Conservation (phyloP, 1,139 yeast species). For the Starmera stellimalicola region DNA sequence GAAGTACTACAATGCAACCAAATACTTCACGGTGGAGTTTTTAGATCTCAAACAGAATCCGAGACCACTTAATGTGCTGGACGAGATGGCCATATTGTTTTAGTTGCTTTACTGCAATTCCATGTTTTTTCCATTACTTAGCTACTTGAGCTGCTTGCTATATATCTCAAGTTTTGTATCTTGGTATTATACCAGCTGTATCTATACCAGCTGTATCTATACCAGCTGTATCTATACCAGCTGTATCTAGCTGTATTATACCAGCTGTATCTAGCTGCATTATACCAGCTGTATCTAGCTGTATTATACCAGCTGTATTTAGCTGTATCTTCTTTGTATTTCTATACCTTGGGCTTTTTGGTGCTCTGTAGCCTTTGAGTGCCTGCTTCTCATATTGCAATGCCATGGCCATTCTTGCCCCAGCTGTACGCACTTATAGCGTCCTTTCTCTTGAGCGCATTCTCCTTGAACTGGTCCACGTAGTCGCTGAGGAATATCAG, state of each 20-base stretch:
- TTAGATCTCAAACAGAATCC: conserved; percentile 6
- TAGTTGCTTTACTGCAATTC: no score
- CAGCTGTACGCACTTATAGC: conserved; percentile 18
- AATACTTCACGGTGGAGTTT: conserved; percentile 14
- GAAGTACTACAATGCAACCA: conserved; percentile 25
- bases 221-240: no score
- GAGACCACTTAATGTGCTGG: conserved; percentile 13
- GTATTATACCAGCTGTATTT: no score
- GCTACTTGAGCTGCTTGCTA: no score
- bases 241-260: no score
- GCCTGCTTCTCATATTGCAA: conserved; percentile 11
- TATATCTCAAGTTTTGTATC: no score
- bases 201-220: no score
- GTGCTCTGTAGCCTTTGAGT: neutral
- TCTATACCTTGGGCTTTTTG: neutral
- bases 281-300: no score
- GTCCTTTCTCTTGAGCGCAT: conserved; percentile 16
- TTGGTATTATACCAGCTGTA: no score
- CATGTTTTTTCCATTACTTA: no score
- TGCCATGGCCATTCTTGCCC: conserved; percentile 17
- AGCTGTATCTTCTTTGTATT: no score
- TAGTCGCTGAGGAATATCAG: conserved; percentile 17
- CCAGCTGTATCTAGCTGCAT: no score
- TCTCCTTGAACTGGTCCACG: conserved; percentile 13
- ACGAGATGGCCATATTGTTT: conserved; percentile 13